A percentile compares a stretch with the other conserved stretches of the same genome.
These are phyloP conservation scores for Hypoxylon cercidicola DNA, from an alignment of 495 filamentous ascomycete species.

Conservation along the genomic window DNA sequence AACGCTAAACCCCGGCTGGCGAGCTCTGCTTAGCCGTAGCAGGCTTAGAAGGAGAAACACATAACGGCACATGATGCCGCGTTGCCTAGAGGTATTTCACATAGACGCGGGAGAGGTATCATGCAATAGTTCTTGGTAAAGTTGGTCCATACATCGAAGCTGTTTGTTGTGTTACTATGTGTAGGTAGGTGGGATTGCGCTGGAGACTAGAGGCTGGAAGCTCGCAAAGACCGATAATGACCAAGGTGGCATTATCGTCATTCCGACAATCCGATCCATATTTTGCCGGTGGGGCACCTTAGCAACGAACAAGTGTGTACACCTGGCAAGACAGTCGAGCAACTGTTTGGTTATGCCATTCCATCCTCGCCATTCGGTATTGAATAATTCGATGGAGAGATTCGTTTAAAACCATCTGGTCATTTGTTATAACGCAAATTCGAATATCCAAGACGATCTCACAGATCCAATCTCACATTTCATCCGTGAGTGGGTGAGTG, in stretches of 20 bases:
- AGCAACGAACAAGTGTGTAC: background rate
- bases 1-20: slow-evolving; percentile 65
- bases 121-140: slow-evolving; percentile 5
- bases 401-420: too few species aligned
- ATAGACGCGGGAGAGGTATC: slow-evolving; percentile 29
- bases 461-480: too few species aligned
- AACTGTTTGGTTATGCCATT: background rate
- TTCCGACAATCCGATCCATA: slow-evolving; percentile 11
- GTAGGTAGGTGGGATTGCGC: too few species aligned
- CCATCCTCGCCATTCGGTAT: too few species aligned
- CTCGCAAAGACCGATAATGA: background rate
- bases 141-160: too few species aligned
- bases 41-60: slow-evolving; percentile 51
- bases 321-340: background rate
- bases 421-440: too few species aligned
- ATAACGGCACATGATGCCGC: slow-evolving; percentile 63
- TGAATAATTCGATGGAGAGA: too few species aligned
- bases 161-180: too few species aligned
- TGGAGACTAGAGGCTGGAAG: too few species aligned
- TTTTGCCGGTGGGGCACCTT: slow-evolving; percentile 1
- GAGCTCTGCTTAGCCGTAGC: slow-evolving; percentile 53
- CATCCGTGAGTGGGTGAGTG: too few species aligned
- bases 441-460: too few species aligned
- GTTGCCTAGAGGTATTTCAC: slow-evolving; percentile 45
- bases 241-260: slow-evolving; percentile 24